These are phyloP conservation scores for Paramecium sexaurelia DNA, from an alignment of 73 alveolate species.

Conservation along the genomic window DNA sequence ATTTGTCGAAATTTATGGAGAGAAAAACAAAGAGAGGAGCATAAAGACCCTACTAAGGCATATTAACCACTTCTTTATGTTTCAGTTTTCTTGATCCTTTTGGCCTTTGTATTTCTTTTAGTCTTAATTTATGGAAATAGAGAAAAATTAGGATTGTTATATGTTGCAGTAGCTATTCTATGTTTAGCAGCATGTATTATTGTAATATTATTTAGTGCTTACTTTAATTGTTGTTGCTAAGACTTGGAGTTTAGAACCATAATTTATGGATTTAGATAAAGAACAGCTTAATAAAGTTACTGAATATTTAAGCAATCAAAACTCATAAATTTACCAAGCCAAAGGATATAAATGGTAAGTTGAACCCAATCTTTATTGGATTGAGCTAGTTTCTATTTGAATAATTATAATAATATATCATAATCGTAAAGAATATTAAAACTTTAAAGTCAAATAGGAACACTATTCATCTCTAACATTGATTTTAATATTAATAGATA, in stretches of 20 bases:
- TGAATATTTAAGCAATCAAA: not conserved
- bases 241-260: slow-evolving; percentile 38
- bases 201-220: not conserved
- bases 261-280: slow-evolving; percentile 17
- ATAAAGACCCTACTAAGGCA: slow-evolving; percentile 12
- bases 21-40: slow-evolving; percentile 54
- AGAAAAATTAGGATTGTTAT: not conserved
- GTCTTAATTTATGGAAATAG: slow-evolving; percentile 9
- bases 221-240: slow-evolving; percentile 40
- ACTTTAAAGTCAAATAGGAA: too few relatives aligned
- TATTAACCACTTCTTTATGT: not conserved
- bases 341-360: slow-evolving; percentile 41
- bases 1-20: slow-evolving; percentile 24
- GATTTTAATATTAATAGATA: too few relatives aligned
- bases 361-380: slow-evolving; percentile 41
- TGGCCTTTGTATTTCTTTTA: slow-evolving; percentile 16
- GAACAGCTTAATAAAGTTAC: not conserved
- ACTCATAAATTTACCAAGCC: not conserved
- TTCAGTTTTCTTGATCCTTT: not conserved
- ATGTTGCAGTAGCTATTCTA: slow-evolving; percentile 38
- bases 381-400: not conserved
- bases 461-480: too few relatives aligned
- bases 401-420: not conserved
- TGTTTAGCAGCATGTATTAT: not conserved
- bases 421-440: too few relatives aligned